Evolutionary conservation across 495 filamentous ascomycete species (phyloP).

Genomic region (Penicillium longicatenatum): DNA sequence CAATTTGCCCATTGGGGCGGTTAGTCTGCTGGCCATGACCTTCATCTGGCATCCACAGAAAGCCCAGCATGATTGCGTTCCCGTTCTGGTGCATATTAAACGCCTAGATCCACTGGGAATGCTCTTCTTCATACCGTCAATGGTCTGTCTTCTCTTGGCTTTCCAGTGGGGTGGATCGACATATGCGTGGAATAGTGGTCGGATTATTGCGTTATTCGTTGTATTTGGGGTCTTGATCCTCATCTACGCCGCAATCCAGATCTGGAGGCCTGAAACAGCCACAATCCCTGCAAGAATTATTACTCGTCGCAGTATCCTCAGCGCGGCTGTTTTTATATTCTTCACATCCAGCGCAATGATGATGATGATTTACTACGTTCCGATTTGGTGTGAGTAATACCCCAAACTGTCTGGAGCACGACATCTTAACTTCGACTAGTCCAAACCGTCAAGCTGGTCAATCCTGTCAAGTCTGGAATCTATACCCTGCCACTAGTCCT

Average conservation of each 20-base stretch:
- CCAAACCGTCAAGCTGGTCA: slow-evolving; percentile 74
- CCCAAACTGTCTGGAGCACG: slow-evolving; percentile 1
- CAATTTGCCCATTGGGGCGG: slow-evolving; percentile 66
- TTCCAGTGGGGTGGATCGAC: slow-evolving; percentile 10
- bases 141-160: slow-evolving; percentile 10
- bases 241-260: slow-evolving; percentile 66
- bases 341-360: slow-evolving; percentile 64
- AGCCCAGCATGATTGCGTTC: neutral
- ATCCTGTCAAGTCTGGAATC: slow-evolving; percentile 72
- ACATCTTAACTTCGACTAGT: slow-evolving; percentile 76
- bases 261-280: slow-evolving; percentile 68
- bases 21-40: slow-evolving; percentile 31
- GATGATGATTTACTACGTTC: slow-evolving; percentile 57
- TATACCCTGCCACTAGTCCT: slow-evolving; percentile 75
- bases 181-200: slow-evolving; percentile 2
- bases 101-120: slow-evolving; percentile 9
- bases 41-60: slow-evolving; percentile 1
- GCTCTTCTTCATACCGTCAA: slow-evolving; percentile 1
- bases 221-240: slow-evolving; percentile 61
- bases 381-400: neutral
- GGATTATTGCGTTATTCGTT: slow-evolving; percentile 5
- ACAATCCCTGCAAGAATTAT: slow-evolving; percentile 75
- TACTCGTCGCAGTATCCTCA: slow-evolving; percentile 67
- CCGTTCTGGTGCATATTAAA: neutral
- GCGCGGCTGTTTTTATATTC: slow-evolving; percentile 53